phyloP scores from a whole-genome alignment of 768 basidiomycete genomes.

The Boletus fagicola region DNA sequence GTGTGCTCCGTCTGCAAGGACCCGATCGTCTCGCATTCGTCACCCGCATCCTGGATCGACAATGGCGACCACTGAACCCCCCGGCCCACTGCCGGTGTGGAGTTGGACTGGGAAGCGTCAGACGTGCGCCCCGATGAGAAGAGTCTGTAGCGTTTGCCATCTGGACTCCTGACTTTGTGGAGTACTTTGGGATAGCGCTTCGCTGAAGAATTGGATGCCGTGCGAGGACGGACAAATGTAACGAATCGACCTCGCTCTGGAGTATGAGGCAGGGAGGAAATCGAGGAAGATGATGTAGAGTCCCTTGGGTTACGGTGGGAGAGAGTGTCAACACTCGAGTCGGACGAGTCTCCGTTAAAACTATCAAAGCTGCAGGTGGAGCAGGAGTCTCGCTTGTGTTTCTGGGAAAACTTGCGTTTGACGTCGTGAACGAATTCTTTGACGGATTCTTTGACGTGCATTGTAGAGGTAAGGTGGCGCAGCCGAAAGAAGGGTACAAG shows the following conservation, averaged over 20 bases:
- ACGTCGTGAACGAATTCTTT: constrained; percentile 32
- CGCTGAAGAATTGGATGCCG: constrained; percentile 5
- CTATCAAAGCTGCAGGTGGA: constrained; percentile 11
- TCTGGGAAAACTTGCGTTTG: constrained; percentile 32
- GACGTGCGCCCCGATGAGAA: constrained; percentile 12
- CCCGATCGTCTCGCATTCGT: background rate
- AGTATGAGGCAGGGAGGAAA: constrained; percentile 2
- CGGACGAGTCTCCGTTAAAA: constrained; percentile 9
- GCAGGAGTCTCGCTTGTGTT: constrained; percentile 18
- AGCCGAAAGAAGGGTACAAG: background rate
- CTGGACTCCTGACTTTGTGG: constrained; percentile 6
- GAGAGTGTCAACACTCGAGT: constrained; percentile 14
- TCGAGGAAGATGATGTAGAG: constrained; percentile 17
- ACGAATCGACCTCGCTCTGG: constrained; percentile 10
- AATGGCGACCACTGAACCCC: background rate
- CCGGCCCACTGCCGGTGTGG: background rate
- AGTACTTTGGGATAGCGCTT: constrained; percentile 2
- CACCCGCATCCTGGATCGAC: background rate
- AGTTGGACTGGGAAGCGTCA: background rate
- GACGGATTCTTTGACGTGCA: constrained; percentile 34
- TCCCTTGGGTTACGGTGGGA: background rate
- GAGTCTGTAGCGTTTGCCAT: constrained; percentile 16
- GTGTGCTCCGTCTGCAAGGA: background rate
- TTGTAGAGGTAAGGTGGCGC: background rate
- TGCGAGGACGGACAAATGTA: constrained; percentile 17